Evolutionary conservation across 2,329 filamentous ascomycete species (phyloP).

Genomic region (Alternaria gansuensis): DNA sequence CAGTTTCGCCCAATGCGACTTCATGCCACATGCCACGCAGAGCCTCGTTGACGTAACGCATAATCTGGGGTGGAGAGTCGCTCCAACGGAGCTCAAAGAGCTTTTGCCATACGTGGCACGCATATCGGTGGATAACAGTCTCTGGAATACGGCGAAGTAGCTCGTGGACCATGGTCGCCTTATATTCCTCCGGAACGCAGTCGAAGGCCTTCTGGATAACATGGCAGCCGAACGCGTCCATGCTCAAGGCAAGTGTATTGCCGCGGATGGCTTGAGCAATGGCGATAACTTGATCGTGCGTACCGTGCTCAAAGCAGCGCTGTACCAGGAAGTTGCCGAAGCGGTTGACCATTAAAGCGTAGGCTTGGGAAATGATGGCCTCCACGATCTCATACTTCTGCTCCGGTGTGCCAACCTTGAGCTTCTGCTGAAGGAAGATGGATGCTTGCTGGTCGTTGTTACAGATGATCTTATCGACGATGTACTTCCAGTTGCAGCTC

Average conservation of each 20-base stretch:
- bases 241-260: slow-evolving; percentile 91
- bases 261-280: slow-evolving; percentile 95
- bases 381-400: slow-evolving; percentile 98
- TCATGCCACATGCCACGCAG: slow-evolving; percentile 98
- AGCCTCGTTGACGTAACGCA: slow-evolving; percentile 97
- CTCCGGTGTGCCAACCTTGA: slow-evolving; percentile 92
- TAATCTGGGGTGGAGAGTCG: slow-evolving; percentile 93
- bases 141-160: slow-evolving; percentile 93
- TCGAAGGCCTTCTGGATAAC: slow-evolving; percentile 99
- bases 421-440: slow-evolving; percentile 98
- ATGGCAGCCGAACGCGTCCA: slow-evolving; percentile 98
- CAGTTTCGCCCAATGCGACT: slow-evolving; percentile 94
- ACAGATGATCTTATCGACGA: slow-evolving; percentile 99
- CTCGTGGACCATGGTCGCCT: slow-evolving; percentile 98
- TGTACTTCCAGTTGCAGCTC: slow-evolving; percentile 99
- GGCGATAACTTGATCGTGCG: slow-evolving; percentile 87
- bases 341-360: slow-evolving; percentile 95
- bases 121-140: slow-evolving; percentile 97
- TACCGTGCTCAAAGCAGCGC: slow-evolving; percentile 98
- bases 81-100: slow-evolving; percentile 97
- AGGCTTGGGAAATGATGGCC: slow-evolving; percentile 92
- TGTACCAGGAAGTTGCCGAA: slow-evolving; percentile 99
- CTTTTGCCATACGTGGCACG: slow-evolving; percentile 99
- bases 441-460: slow-evolving; percentile 99
- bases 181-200: slow-evolving; percentile 96